Evolutionary conservation across 2,329 filamentous ascomycete species (phyloP), one percentile per base, ranked within the genome.

Genomic region (Remersonia thermophila): DNA sequence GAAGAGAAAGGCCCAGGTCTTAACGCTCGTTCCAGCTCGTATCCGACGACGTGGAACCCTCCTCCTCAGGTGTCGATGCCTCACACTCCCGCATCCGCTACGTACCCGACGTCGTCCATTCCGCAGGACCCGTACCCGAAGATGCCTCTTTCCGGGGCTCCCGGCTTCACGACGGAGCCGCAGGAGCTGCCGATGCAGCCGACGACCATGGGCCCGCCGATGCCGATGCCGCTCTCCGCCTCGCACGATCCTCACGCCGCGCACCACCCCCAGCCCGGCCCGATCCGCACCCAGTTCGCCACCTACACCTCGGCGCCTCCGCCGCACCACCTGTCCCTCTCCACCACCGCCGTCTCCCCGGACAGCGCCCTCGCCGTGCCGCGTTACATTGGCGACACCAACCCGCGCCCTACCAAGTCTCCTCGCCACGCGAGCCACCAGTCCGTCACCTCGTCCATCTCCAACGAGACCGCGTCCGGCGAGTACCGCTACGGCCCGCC

Each of bases 401-500:
- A 67, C 44, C 61, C 66, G 5, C 63, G 71, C 15, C 69, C 71
- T 12, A 56, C 65, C 27, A 76, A 76, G 54, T 72, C 69, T 46
- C 69, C 71, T 1, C 64, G 72, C 2, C 66, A 73, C 40, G 59
- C 57, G 9, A 66, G 61, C 50, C 67, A 74, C 43, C 66, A 67
- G 34, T 72, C 71, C 1, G 59, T 73, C 47, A 54, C 56, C 10
- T 58, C 61, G 27, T 69, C 70, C 15, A 56, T 71, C 23, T 56
- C 60, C 26, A 64, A 62, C 49, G 63, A 63, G 33, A 69, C 72
- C 28, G 51, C 62, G 3, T 57, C 68, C 0, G 59, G 63, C 15
- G 71, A 76, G 48, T 76, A 76, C 50, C 65, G 72, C 35, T 76
- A 75, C 44, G 66, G 67, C 3, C 62, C 69, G 2, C 62, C 58